A percentile compares a stretch with the other conserved stretches of the same genome.
Evolutionary conservation across 2,329 filamentous ascomycete genomes (phyloP).

Genomic region (Colletotrichum trifolii): DNA sequence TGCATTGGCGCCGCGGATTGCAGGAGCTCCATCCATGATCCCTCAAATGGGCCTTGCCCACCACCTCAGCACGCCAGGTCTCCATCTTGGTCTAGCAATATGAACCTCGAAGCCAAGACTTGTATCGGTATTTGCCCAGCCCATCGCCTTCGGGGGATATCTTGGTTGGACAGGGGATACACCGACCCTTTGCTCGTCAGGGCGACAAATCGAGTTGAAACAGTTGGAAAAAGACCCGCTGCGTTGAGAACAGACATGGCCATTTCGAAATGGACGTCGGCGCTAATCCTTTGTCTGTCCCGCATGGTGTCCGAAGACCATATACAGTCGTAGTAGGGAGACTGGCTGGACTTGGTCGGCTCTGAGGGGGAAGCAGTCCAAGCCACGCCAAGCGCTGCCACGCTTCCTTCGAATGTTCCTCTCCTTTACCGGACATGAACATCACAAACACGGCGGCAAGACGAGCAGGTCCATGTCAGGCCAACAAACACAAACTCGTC

Average conservation of each 20-base stretch:
- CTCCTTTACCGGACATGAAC: neutral
- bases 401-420: slow-evolving; percentile 2
- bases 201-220: slow-evolving; percentile 8
- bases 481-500: neutral
- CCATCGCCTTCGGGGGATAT: neutral
- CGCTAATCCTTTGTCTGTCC: too few relatives aligned
- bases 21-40: neutral
- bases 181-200: neutral
- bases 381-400: slow-evolving; percentile 21
- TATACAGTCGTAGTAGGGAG: too few relatives aligned
- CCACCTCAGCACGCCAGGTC: neutral
- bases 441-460: neutral
- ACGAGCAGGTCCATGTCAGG: neutral
- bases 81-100: neutral
- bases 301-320: too few relatives aligned
- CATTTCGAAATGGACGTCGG: too few relatives aligned
- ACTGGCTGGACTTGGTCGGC: too few relatives aligned
- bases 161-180: neutral
- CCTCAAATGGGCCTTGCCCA: neutral
- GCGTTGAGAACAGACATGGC: slow-evolving; percentile 27
- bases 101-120: slow-evolving; percentile 4
- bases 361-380: neutral
- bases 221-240: slow-evolving; percentile 10
- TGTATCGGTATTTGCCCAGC: slow-evolving; percentile 10
- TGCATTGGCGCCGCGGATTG: neutral